These are phyloP conservation scores for Pleurozium schreberi DNA, from an alignment of 225 moss, liverwort and hornwort species.

Conservation along the genomic window DNA sequence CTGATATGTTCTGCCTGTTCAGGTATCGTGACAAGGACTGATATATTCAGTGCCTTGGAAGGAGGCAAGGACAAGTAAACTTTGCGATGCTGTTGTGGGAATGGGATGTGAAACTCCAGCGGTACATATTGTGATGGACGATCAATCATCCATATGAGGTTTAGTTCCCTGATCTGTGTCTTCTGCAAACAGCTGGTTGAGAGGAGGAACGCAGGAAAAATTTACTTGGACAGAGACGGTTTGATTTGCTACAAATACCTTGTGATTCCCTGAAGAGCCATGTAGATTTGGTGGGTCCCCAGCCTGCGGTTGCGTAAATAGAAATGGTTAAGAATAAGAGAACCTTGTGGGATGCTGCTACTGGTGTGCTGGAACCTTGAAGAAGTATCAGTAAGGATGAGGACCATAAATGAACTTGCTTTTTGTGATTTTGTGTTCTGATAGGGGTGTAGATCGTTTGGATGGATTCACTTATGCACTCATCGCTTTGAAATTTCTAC, in stretches of 20 bases:
- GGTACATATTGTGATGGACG: constrained; percentile 17
- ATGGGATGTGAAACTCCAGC: constrained; percentile 15
- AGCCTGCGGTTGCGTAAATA: constrained; percentile 2
- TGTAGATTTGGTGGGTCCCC: constrained; percentile 12
- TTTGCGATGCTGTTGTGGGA: neutral
- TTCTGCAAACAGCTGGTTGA: constrained; percentile 26
- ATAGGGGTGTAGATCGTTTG: neutral
- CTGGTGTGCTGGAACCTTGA: neutral
- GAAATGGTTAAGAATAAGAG: constrained; percentile 6
- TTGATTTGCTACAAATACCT: constrained; percentile 13
- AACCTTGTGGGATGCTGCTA: neutral
- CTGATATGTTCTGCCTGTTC: neutral
- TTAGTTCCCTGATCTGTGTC: constrained; percentile 2
- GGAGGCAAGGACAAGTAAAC: constrained; percentile 23
- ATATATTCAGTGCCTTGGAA: constrained; percentile 85
- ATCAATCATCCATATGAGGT: constrained; percentile 13
- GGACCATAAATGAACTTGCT: neutral
- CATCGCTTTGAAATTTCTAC: neutral
- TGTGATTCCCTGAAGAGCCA: constrained; percentile 5
- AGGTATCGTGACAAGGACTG: constrained; percentile 99
- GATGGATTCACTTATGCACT: neutral
- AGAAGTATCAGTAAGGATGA: neutral
- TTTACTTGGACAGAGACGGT: neutral
- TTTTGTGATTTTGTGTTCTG: neutral
- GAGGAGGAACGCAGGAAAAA: constrained; percentile 41